Evolutionary conservation across 2,329 filamentous ascomycete species (phyloP).

Genomic region (Karstenula rhodostoma): DNA sequence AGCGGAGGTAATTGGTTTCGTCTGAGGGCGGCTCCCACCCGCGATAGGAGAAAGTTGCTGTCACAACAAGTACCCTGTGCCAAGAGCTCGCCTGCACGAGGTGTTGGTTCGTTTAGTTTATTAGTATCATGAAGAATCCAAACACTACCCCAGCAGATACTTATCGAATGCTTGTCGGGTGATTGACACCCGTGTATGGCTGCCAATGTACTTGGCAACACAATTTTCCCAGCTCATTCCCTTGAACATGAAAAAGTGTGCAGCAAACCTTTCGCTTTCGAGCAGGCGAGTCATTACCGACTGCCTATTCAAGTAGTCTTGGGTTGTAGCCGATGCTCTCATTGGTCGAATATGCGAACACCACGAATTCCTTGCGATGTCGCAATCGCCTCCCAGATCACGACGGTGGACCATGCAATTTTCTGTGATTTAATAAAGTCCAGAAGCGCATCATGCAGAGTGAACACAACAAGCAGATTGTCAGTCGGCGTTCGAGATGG

Average conservation of each 20-base stretch:
- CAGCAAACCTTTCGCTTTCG: neutral
- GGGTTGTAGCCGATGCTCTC: neutral
- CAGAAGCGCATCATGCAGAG: neutral
- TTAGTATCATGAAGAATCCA: neutral
- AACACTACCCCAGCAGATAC: neutral
- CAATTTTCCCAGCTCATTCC: neutral
- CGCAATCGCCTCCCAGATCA: slow-evolving; percentile 11
- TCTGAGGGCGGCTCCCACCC: neutral
- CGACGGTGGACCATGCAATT: neutral
- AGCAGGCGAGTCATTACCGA: neutral
- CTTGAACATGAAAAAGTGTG: slow-evolving; percentile 3
- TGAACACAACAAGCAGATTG: neutral
- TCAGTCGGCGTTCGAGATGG: neutral
- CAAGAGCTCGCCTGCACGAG: neutral
- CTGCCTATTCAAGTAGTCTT: slow-evolving; percentile 10
- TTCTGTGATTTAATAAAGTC: neutral
- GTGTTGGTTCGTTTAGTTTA: neutral
- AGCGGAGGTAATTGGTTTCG: neutral
- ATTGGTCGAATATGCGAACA: neutral
- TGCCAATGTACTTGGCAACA: neutral
- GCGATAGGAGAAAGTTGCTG: neutral
- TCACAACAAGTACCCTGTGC: neutral
- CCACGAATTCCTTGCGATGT: slow-evolving; percentile 10
- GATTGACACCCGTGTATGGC: neutral
- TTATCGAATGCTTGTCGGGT: slow-evolving; percentile 1